These are phyloP conservation scores for Aspergillus japonicus DNA, from an alignment of 2,329 filamentous ascomycete genomes.

Conservation along the genomic window DNA sequence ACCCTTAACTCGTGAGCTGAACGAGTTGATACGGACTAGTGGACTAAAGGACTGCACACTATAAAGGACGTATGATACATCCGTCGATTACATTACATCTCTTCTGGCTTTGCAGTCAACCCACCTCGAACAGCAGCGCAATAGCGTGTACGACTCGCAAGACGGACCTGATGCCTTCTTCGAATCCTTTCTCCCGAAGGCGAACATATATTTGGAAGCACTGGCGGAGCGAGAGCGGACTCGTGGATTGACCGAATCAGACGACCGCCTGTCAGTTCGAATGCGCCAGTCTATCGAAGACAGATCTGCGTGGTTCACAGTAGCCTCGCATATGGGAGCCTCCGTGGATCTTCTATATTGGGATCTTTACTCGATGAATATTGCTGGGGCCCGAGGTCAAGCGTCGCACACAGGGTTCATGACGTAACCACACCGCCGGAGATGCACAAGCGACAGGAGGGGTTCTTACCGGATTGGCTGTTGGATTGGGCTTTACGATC, in stretches of 20 bases:
- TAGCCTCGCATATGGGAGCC: background rate
- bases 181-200: background rate
- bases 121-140: conserved; percentile 3
- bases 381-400: conserved; percentile 9
- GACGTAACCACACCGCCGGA: background rate
- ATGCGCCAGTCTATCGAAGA: conserved; percentile 4
- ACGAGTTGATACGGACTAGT: conserved; percentile 10
- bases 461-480: too few relatives aligned
- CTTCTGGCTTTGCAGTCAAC: conserved; percentile 1
- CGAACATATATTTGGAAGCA: background rate
- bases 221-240: background rate
- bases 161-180: background rate
- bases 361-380: conserved; percentile 12
- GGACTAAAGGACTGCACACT: background rate
- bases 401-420: background rate
- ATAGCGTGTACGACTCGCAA: conserved; percentile 7
- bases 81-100: conserved; percentile 7
- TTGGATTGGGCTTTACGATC: too few relatives aligned
- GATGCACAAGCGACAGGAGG: background rate
- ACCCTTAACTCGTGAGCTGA: conserved; percentile 3
- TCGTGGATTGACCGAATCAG: background rate
- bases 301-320: conserved; percentile 8
- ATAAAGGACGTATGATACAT: background rate
- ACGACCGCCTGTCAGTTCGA: background rate
- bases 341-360: conserved; percentile 12